Evolutionary conservation across 768 basidiomycete genomes (phyloP).

Genomic region (Pisolithus microcarpus): DNA sequence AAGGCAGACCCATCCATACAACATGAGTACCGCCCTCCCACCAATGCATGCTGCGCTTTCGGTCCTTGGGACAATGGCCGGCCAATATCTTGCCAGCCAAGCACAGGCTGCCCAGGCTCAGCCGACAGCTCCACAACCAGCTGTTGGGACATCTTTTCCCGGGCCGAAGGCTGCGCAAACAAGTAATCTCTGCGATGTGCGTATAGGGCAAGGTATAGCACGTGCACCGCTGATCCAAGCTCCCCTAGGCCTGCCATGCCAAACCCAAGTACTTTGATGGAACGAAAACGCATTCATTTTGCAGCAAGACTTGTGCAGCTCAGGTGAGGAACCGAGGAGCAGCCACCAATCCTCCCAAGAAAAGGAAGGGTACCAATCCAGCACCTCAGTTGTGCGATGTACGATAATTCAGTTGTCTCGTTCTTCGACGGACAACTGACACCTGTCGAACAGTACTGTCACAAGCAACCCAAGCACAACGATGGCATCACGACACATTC

Average conservation of each 20-base stretch:
- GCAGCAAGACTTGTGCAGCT: constrained; percentile 53
- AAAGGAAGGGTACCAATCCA: constrained; percentile 20
- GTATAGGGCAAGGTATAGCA: constrained; percentile 12
- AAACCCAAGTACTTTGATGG: constrained; percentile 54
- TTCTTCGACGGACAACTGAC: constrained; percentile 1
- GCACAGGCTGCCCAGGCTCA: constrained; percentile 21
- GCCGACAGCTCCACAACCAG: constrained; percentile 18
- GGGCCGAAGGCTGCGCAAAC: constrained; percentile 13
- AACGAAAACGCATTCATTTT: constrained; percentile 48
- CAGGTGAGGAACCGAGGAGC: constrained; percentile 30
- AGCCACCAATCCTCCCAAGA: constrained; percentile 20
- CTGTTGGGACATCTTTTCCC: constrained; percentile 2
- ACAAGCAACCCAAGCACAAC: constrained; percentile 50
- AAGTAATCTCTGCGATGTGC: constrained; percentile 44
- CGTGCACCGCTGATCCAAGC: constrained; percentile 1
- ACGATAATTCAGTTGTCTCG: constrained; percentile 15
- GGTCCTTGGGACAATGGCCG: constrained; percentile 29
- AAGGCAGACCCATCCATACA: constrained; percentile 9
- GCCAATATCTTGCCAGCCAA: constrained; percentile 29
- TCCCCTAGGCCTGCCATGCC: constrained; percentile 43
- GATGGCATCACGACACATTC: constrained; percentile 54
- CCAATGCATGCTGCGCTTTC: constrained; percentile 32
- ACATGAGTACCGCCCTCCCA: constrained; percentile 25
- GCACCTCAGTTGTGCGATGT: constrained; percentile 44
- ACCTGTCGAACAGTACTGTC: constrained; percentile 41